These are phyloP conservation scores for Pythium guiyangense DNA, from an alignment of 352 stramenopile species.

Conservation along the genomic window DNA sequence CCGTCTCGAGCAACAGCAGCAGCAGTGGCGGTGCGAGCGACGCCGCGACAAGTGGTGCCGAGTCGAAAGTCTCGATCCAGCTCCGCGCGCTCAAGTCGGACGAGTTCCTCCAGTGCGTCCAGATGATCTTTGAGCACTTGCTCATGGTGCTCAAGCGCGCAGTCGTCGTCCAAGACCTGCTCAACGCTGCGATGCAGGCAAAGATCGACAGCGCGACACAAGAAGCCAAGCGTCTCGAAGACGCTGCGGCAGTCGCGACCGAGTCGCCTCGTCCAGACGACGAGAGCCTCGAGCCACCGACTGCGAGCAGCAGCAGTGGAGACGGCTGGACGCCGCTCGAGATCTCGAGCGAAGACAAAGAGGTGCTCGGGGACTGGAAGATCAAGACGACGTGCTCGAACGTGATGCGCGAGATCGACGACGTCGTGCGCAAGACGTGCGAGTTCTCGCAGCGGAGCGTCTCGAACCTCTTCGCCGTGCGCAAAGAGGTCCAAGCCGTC, in stretches of 20 bases:
- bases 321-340: slow-evolving; percentile 38
- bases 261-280: background rate
- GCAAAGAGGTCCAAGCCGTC: slow-evolving; percentile 82
- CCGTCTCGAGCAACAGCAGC: slow-evolving; percentile 51
- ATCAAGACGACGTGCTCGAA: slow-evolving; percentile 62
- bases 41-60: slow-evolving; percentile 15
- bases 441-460: slow-evolving; percentile 86
- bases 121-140: slow-evolving; percentile 90
- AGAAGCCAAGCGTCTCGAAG: slow-evolving; percentile 27
- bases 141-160: slow-evolving; percentile 76
- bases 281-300: slow-evolving; percentile 10
- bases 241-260: slow-evolving; percentile 4
- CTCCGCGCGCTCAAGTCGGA: slow-evolving; percentile 73
- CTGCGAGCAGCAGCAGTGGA: background rate
- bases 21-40: slow-evolving; percentile 8
- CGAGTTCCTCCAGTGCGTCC: slow-evolving; percentile 83
- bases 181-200: slow-evolving; percentile 69
- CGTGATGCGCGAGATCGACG: slow-evolving; percentile 81
- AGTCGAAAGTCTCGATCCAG: slow-evolving; percentile 84
- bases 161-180: slow-evolving; percentile 68
- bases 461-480: slow-evolving; percentile 81
- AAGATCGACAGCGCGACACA: slow-evolving; percentile 49
- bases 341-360: slow-evolving; percentile 36
- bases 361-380: slow-evolving; percentile 70
- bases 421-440: slow-evolving; percentile 81